Base-by-base conservation (phyloP, 2,329 filamentous ascomycete genomes). In the Didymella pinodella region DNA sequence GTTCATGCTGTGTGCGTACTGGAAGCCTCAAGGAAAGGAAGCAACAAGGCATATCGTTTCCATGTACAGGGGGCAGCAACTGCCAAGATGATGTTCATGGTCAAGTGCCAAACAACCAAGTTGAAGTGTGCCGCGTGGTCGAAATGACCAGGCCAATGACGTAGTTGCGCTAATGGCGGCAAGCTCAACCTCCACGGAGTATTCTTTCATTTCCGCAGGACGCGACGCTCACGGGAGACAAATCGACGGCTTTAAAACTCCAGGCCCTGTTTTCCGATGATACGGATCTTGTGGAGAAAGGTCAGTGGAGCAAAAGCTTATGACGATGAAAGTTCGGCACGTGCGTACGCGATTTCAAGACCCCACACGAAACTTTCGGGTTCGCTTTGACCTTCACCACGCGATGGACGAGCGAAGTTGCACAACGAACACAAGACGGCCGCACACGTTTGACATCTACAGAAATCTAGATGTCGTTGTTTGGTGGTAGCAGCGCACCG, bases 391-490 rank as follows among this genome's bases (percentile, higher is more conserved):
- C 46, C 41, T 31, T 32, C 41, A 49, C 46, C 32, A 40, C 44
- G 28, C 50, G 6, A 59, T 59, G 56, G 56, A 54, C 50, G 32
- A 34, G 14, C 49, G 16, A 41, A 47, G 16, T 36, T 20, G 29
- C 47, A 51, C 47, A 48, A 43, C 43, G 38, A 31, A 29, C 38
- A 45, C 43, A 10, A 31, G 25, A 48, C 48, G 31, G 29, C 12
- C 22, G 14, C 18, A 18, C 12, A n/a, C 32, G 2, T 56, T 65
- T 32, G 63, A 67, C 47, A 62, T 67, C 43, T 67, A 62, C 34
- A 26, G n/a, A 32, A 69, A 70, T 43, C 63, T 69, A 65, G 65
- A 77, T 77, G 75, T 76, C 75, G 59, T 73, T 77, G 47, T 77
- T 76, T 66, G 74, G 73, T 64, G 74, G 74, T 70, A 56, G 48